These are phyloP conservation scores for Thermothelomyces thermophilus DNA, from an alignment of 2,329 filamentous ascomycete genomes.

Conservation along the genomic window DNA sequence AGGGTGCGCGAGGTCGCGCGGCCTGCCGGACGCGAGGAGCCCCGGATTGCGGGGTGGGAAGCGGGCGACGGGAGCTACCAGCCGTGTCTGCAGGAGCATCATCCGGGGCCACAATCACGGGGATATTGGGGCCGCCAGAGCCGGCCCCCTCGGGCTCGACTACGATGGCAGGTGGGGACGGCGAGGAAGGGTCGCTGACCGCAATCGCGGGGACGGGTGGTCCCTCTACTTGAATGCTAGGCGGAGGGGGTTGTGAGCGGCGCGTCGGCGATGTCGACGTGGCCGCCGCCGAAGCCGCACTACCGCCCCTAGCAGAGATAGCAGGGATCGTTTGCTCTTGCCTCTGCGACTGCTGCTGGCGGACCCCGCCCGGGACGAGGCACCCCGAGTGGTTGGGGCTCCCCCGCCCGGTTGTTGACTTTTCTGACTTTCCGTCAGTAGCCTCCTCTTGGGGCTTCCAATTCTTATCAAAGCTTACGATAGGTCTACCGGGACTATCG, in stretches of 20 bases:
- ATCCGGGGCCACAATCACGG: constrained; percentile 42
- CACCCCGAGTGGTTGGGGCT: constrained; percentile 21
- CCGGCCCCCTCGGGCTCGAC: constrained; percentile 29
- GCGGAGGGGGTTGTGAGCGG: constrained; percentile 32
- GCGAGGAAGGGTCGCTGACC: constrained; percentile 32
- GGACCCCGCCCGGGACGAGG: constrained; percentile 22
- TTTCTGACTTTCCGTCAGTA: constrained; percentile 62
- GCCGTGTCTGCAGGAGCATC: constrained; percentile 26
- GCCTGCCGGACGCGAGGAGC: constrained; percentile 30
- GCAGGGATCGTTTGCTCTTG: constrained; percentile 39
- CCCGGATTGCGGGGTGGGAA: constrained; percentile 41
- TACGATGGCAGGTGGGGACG: constrained; percentile 32
- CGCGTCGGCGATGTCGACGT: constrained; percentile 31
- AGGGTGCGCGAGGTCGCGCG: constrained; percentile 45
- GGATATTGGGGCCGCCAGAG: constrained; percentile 27
- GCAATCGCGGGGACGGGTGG: constrained; percentile 48
- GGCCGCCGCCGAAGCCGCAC: constrained; percentile 31
- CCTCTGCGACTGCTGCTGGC: constrained; percentile 25
- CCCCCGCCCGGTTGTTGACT: constrained; percentile 28
- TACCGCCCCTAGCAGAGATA: constrained; percentile 48
- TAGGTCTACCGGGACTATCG: constrained; percentile 81
- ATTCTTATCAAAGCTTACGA: constrained; percentile 89
- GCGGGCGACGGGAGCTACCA: constrained; percentile 35
- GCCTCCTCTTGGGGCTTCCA: constrained; percentile 68
- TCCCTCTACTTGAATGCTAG: constrained; percentile 41